Percentiles rank a stretch among this genome's conserved stretches.
These are phyloP conservation scores for Tilletia walkeri DNA, from an alignment of 1,284 basidiomycete species.

Conservation along the genomic window DNA sequence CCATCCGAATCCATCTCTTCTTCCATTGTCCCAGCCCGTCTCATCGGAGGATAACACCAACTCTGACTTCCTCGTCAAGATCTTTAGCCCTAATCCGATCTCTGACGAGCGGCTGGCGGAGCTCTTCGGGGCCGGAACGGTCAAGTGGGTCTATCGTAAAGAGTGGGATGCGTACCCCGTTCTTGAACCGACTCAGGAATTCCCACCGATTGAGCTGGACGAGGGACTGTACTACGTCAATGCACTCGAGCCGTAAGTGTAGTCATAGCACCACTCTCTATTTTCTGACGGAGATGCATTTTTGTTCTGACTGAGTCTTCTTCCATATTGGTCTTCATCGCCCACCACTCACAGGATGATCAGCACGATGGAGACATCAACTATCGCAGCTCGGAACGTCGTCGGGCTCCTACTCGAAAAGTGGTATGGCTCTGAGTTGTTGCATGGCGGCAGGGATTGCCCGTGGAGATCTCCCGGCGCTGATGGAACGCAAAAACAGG, in stretches of 20 bases:
- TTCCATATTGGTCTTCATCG: constrained; percentile 7
- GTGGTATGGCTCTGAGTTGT: constrained; percentile 44
- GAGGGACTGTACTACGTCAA: constrained; percentile 82
- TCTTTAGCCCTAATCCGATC: constrained; percentile 73
- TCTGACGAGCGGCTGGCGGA: constrained; percentile 67
- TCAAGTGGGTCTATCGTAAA: constrained; percentile 76
- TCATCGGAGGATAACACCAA: constrained; percentile 61
- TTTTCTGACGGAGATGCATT: not conserved
- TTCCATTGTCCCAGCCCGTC: constrained; percentile 58
- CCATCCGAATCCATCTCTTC: not conserved
- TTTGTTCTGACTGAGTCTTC: too few relatives aligned
- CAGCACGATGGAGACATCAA: constrained; percentile 84
- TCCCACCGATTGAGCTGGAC: constrained; percentile 74
- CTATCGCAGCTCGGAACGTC: constrained; percentile 75
- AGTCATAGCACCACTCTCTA: not conserved
- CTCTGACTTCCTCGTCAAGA: constrained; percentile 55
- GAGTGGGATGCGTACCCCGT: constrained; percentile 65
- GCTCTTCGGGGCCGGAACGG: constrained; percentile 32
- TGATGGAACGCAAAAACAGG: constrained; percentile 14
- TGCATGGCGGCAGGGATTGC: constrained; percentile 42
- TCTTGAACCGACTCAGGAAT: constrained; percentile 67
- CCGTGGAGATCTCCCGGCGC: constrained; percentile 18
- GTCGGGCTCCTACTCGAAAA: constrained; percentile 40
- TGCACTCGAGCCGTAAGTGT: constrained; percentile 66
- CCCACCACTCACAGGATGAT: constrained; percentile 19